These are phyloP conservation scores for Daldinia caldariorum DNA, from an alignment of 495 filamentous ascomycete genomes.

Conservation along the genomic window DNA sequence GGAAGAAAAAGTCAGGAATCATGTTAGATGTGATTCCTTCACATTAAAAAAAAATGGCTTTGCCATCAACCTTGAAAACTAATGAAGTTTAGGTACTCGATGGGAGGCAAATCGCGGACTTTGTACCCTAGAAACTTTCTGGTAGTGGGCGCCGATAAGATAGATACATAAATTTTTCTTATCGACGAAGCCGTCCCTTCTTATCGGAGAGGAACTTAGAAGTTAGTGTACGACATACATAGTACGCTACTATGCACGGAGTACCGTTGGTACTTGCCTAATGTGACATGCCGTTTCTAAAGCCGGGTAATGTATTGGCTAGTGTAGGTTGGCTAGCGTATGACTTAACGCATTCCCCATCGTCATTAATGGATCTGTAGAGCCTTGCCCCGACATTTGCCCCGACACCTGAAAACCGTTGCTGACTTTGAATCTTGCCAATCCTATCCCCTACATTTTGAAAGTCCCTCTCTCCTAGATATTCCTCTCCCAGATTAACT, in stretches of 20 bases:
- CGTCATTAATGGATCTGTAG: conserved; percentile 22
- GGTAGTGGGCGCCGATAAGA: neutral
- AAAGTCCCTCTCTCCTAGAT: conserved; percentile 11
- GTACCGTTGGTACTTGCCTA: neutral
- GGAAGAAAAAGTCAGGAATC: conserved; percentile 24
- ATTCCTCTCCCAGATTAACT: conserved; percentile 7
- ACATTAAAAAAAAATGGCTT: conserved; percentile 1
- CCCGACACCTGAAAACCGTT: conserved; percentile 12
- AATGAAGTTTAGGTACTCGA: neutral
- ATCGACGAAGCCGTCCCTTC: conserved; percentile 5
- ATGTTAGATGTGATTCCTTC: conserved; percentile 32
- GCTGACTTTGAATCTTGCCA: conserved; percentile 22
- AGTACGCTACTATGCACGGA: neutral
- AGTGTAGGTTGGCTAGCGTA: neutral
- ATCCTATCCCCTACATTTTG: conserved; percentile 10
- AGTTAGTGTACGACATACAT: neutral
- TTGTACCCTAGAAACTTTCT: conserved; percentile 1
- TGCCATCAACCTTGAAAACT: neutral
- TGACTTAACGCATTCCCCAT: conserved; percentile 21
- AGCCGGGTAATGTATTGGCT: conserved; percentile 15
- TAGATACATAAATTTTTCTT: conserved; percentile 24
- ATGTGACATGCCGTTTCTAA: neutral
- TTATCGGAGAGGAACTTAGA: neutral
- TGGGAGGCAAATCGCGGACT: conserved; percentile 17
- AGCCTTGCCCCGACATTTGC: too few species aligned